Conservation (phyloP, 1,284 basidiomycete genomes). For the Leccinum fuscescens region DNA sequence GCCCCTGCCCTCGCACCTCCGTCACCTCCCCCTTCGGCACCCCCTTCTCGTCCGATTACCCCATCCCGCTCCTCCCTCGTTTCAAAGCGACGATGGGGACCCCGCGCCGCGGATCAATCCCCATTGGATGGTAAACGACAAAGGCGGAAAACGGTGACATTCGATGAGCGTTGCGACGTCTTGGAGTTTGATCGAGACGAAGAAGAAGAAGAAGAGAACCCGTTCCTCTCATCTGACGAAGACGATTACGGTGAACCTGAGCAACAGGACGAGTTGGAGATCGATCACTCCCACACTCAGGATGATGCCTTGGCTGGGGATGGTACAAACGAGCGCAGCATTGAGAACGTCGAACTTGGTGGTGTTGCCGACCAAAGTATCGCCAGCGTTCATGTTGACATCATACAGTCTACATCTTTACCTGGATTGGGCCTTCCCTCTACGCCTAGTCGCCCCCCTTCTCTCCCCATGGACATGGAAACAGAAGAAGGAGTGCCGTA, state of each 20-base stretch:
- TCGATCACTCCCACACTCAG: background rate
- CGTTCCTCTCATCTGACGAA: constrained; percentile 40
- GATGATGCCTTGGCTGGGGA: no score
- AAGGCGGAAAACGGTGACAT: constrained; percentile 81
- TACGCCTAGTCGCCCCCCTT: constrained; percentile 19
- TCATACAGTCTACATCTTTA: constrained; percentile 42
- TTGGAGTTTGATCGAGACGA: constrained; percentile 79
- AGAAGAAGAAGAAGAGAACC: constrained; percentile 51
- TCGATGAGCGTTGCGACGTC: constrained; percentile 83
- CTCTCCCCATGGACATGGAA: constrained; percentile 49
- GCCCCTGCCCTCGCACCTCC: constrained; percentile 20
- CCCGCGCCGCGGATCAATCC: constrained; percentile 57
- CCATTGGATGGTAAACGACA: constrained; percentile 46
- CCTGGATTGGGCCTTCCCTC: constrained; percentile 31
- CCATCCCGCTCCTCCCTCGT: constrained; percentile 74
- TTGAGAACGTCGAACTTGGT: no score
- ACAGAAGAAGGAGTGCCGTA: constrained; percentile 67
- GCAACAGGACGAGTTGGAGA: constrained; percentile 18
- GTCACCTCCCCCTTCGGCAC: constrained; percentile 29
- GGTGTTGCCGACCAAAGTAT: constrained; percentile 39
- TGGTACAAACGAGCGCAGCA: no score
- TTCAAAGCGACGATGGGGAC: constrained; percentile 68
- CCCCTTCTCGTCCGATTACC: constrained; percentile 40
- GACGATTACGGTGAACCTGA: constrained; percentile 34
- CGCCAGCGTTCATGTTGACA: constrained; percentile 60